phyloP scores from a whole-genome alignment of 2,329 filamentous ascomycete genomes.

The Fusarium ambrosium region DNA sequence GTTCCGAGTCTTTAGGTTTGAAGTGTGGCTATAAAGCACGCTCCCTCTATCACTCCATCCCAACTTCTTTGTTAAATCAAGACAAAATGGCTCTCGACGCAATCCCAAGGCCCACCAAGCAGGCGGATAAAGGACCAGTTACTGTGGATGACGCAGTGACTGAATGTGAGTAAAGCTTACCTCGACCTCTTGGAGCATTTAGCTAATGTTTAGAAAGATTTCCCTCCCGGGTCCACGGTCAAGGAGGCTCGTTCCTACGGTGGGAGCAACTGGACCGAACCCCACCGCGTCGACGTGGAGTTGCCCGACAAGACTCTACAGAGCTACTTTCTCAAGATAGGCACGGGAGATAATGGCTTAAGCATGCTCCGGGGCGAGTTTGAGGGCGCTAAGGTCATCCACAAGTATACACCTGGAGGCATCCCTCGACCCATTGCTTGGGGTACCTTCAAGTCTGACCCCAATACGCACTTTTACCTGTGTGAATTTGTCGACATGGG shows the following conservation, averaged over 20 bases:
- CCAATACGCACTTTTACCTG: neutral
- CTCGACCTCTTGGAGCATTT: neutral
- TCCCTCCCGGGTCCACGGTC: neutral
- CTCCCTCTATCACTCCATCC: neutral
- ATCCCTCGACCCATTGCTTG: neutral
- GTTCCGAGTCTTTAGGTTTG: neutral
- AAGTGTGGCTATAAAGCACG: neutral
- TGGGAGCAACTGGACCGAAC: neutral
- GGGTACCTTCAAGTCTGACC: neutral
- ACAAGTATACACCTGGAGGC: neutral
- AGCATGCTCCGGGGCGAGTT: neutral
- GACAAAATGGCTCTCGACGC: neutral
- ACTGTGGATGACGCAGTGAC: neutral
- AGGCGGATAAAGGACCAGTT: neutral
- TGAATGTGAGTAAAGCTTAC: neutral
- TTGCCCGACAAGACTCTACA: neutral
- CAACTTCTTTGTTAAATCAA: neutral
- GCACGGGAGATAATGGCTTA: neutral
- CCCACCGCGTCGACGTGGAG: neutral
- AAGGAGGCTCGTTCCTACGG: neutral
- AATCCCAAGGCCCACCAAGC: neutral
- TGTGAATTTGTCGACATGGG: neutral
- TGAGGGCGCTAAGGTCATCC: neutral
- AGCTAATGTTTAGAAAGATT: neutral
- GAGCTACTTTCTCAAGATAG: neutral